These are phyloP conservation scores for Vanrija humicola DNA, from an alignment of 1,284 basidiomycete species.

Conservation along the genomic window DNA sequence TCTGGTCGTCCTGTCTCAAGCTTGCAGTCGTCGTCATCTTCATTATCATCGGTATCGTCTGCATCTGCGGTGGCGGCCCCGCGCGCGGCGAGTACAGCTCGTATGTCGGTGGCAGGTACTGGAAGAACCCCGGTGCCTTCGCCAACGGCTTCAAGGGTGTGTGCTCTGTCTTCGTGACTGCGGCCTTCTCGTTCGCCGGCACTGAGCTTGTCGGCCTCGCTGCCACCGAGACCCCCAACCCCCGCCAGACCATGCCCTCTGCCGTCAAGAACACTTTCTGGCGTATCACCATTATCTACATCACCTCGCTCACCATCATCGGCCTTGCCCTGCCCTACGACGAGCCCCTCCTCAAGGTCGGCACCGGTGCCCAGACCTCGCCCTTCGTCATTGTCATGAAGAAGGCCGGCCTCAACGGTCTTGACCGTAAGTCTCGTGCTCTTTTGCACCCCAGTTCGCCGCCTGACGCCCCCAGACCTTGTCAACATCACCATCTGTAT, in stretches of 20 bases:
- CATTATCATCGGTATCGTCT: slow-evolving; percentile 41
- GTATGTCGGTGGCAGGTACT: slow-evolving; percentile 40
- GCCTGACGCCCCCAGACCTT: slow-evolving; percentile 24
- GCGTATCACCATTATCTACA: slow-evolving; percentile 55
- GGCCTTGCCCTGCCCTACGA: slow-evolving; percentile 51
- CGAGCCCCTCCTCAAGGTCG: slow-evolving; percentile 38
- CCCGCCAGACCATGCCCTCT: slow-evolving; percentile 15
- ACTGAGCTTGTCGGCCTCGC: slow-evolving; percentile 11
- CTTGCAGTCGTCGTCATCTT: slow-evolving; percentile 47
- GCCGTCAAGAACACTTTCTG: slow-evolving; percentile 53
- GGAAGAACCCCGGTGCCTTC: slow-evolving; percentile 46
- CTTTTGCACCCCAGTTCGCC: no score
- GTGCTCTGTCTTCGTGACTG: slow-evolving; percentile 45
- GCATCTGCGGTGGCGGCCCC: slow-evolving; percentile 43
- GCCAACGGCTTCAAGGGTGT: slow-evolving; percentile 53
- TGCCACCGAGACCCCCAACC: slow-evolving; percentile 31
- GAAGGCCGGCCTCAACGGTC: slow-evolving; percentile 47
- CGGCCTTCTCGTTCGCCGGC: slow-evolving; percentile 75
- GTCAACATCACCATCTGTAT: slow-evolving; percentile 52
- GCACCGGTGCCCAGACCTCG: slow-evolving; percentile 50
- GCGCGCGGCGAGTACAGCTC: slow-evolving; percentile 28
- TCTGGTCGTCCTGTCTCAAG: slow-evolving; percentile 47
- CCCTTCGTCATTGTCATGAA: slow-evolving; percentile 55
- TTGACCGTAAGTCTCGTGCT: slow-evolving; percentile 30
- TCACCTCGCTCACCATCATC: slow-evolving; percentile 53